phyloP scores from a whole-genome alignment of 305 asterid genomes.

The Rubia balearica region DNA sequence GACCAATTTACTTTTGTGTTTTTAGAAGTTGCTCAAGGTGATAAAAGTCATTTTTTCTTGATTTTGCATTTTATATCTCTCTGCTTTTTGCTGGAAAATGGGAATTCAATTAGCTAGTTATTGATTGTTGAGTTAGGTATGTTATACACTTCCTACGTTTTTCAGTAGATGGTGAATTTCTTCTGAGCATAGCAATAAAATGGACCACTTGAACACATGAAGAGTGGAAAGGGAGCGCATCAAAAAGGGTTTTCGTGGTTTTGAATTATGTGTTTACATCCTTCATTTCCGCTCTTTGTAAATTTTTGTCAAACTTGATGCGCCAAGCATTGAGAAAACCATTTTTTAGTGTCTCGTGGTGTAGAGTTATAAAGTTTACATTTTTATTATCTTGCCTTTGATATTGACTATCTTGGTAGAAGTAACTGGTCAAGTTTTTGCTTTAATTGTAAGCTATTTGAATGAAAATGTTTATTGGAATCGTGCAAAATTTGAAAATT shows the following conservation, averaged over 20 bases:
- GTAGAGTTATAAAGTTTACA: background rate
- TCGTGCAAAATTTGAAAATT: background rate
- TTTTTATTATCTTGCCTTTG: background rate
- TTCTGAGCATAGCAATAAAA: background rate
- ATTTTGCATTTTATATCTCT: slow-evolving; percentile 1
- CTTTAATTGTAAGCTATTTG: background rate
- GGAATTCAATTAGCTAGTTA: background rate
- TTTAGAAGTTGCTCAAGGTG: background rate
- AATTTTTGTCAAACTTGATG: background rate
- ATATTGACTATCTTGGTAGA: background rate
- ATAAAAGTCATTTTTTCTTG: background rate
- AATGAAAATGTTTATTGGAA: background rate
- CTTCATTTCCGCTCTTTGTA: background rate
- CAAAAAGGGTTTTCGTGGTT: background rate
- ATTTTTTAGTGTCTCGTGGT: background rate
- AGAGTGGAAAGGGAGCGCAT: background rate
- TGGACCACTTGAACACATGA: background rate
- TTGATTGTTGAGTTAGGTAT: background rate
- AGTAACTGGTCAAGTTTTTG: background rate
- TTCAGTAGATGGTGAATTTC: background rate
- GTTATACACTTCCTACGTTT: background rate
- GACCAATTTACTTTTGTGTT: background rate
- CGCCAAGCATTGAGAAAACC: background rate
- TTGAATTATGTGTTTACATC: background rate
- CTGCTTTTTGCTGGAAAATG: background rate